phyloP scores from a whole-genome alignment of 768 basidiomycete species.

The Suillus brevipes region DNA sequence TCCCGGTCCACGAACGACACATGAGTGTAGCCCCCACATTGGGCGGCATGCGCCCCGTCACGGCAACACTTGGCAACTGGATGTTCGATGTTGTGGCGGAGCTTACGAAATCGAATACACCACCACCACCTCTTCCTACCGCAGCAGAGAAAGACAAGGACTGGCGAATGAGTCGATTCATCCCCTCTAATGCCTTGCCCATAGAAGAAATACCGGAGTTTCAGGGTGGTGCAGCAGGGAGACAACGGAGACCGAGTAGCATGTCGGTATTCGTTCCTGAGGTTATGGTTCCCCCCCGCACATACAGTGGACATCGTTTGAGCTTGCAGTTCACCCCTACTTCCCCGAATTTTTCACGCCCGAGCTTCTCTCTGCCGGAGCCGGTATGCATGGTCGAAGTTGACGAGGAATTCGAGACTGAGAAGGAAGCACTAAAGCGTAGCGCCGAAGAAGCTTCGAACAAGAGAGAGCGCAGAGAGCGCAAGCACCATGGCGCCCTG shows the following conservation, averaged over 20 bases:
- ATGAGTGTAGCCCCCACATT: slow-evolving; percentile 42
- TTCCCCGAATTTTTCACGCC: slow-evolving; percentile 41
- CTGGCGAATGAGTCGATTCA: slow-evolving; percentile 36
- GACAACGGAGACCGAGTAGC: slow-evolving; percentile 28
- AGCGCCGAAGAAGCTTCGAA: slow-evolving; percentile 41
- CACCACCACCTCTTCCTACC: slow-evolving; percentile 22
- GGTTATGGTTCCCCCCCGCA: slow-evolving; percentile 31
- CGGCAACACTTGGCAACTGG: slow-evolving; percentile 64
- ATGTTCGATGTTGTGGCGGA: slow-evolving; percentile 81
- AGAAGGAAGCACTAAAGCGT: slow-evolving; percentile 43
- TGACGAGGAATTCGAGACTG: slow-evolving; percentile 44
- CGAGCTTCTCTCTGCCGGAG: slow-evolving; percentile 14
- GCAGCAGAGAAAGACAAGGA: slow-evolving; percentile 6
- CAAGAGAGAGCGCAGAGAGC: slow-evolving; percentile 32
- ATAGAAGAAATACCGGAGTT: slow-evolving; percentile 15
- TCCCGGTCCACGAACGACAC: slow-evolving; percentile 36
- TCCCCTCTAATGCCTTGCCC: slow-evolving; percentile 36
- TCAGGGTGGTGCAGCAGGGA: slow-evolving; percentile 22
- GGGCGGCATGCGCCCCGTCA: slow-evolving; percentile 49
- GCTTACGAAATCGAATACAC: slow-evolving; percentile 42
- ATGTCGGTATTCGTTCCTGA: slow-evolving; percentile 40
- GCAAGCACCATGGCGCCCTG: slow-evolving; percentile 11
- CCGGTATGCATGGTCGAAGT: slow-evolving; percentile 30
- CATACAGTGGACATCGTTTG: slow-evolving; percentile 28
- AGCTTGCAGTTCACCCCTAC: slow-evolving; percentile 72